Evolutionary conservation across 1,284 basidiomycete genomes (phyloP).

Genomic region (Moniliella sp.): DNA sequence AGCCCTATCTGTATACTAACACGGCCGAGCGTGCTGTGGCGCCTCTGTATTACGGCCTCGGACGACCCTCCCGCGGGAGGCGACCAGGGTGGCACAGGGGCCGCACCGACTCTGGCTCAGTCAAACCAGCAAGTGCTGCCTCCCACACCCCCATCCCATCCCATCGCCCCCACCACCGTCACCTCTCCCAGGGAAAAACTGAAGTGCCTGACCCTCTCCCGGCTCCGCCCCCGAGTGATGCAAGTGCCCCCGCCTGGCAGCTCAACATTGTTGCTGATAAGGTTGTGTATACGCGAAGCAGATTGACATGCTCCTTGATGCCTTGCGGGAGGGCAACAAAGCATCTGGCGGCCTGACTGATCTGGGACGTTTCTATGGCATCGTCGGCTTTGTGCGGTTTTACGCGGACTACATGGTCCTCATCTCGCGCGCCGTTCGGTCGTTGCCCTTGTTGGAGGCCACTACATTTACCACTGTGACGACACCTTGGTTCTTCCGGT

Average conservation of each 20-base stretch:
- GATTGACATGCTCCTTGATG: conserved; percentile 69
- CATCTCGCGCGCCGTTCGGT: conserved; percentile 74
- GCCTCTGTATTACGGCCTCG: no score
- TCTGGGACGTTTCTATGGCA: conserved; percentile 39
- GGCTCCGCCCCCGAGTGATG: no score
- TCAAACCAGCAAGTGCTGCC: background rate
- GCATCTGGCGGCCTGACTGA: conserved; percentile 65
- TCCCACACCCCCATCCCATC: background rate
- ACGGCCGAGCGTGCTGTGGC: background rate
- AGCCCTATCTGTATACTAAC: conserved; percentile 7
- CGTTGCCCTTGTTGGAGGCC: conserved; percentile 83
- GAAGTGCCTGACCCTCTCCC: no score
- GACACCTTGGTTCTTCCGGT: conserved; percentile 58
- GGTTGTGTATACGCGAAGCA: conserved; percentile 57
- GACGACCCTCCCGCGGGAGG: no score
- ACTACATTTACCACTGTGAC: conserved; percentile 93
- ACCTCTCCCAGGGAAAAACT: no score
- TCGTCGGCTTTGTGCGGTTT: conserved; percentile 39
- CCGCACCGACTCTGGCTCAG: background rate
- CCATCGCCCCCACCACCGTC: background rate
- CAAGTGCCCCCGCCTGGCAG: conserved; percentile 11
- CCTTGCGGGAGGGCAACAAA: conserved; percentile 82
- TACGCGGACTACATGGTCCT: conserved; percentile 37
- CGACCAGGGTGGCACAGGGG: background rate
- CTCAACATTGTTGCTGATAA: conserved; percentile 23